Conservation (phyloP, 2,329 filamentous ascomycete species). For the Tolypocladium tundrense region DNA sequence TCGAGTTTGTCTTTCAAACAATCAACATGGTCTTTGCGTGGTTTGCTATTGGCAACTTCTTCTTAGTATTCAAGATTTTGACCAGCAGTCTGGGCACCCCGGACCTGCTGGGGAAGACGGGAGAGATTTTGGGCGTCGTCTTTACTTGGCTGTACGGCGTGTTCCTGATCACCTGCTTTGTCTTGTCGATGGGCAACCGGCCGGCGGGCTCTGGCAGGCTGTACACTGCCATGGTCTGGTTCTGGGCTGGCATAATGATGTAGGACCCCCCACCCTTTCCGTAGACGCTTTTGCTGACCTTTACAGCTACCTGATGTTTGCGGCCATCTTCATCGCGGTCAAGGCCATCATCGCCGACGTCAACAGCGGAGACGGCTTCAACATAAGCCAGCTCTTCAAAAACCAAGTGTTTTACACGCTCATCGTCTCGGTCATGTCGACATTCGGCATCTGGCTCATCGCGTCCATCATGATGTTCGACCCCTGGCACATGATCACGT, state of each 20-base stretch:
- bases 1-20: conserved; percentile 92
- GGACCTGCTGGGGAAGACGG: conserved; percentile 63
- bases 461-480: conserved; percentile 92
- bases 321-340: conserved; percentile 88
- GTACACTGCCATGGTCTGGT: conserved; percentile 96
- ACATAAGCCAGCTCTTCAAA: conserved; percentile 62
- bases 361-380: conserved; percentile 50
- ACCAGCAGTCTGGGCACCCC: conserved; percentile 69
- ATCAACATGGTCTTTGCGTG: conserved; percentile 97
- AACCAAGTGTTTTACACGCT: conserved; percentile 88
- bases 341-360: conserved; percentile 69
- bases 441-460: conserved; percentile 86
- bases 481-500: conserved; percentile 99
- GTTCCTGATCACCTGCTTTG: conserved; percentile 87
- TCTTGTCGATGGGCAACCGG: conserved; percentile 86
- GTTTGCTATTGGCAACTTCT: conserved; percentile 98
- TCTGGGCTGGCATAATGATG: conserved; percentile 94
- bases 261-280: conserved; percentile 31
- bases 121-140: conserved; percentile 72
- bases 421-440: conserved; percentile 84
- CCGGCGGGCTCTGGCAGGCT: conserved; percentile 88
- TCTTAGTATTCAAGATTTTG: conserved; percentile 94
- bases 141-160: conserved; percentile 96
- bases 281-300: conserved; percentile 10
- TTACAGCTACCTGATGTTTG: conserved; percentile 76